A percentile compares a stretch with the other conserved stretches of the same genome.
phyloP scores from a whole-genome alignment of 2,329 filamentous ascomycete species.

The Akanthomyces uredinophilus region DNA sequence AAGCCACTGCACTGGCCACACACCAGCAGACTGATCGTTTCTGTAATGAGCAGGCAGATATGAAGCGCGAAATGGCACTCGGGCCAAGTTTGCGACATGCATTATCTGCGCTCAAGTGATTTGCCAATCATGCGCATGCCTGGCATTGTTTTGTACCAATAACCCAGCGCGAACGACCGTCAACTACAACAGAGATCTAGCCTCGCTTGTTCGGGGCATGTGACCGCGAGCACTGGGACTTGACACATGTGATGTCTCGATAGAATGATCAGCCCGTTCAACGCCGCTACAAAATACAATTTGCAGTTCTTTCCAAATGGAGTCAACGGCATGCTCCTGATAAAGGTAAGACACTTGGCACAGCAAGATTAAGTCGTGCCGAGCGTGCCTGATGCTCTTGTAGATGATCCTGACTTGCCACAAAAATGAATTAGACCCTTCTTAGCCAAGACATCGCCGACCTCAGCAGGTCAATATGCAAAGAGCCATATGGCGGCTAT shows the following conservation, averaged over 20 bases:
- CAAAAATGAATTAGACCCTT: not conserved
- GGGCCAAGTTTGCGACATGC: not conserved
- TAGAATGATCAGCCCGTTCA: not conserved
- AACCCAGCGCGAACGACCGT: not conserved
- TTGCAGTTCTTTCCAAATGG: not conserved
- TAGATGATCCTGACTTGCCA: not conserved
- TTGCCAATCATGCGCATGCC: not conserved
- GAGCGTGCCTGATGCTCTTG: not conserved
- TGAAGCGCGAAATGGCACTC: not conserved
- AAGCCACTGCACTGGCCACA: constrained; percentile 1
- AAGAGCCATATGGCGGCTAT: not conserved
- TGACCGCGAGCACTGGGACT: not conserved
- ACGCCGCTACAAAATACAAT: not conserved
- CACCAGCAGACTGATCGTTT: constrained; percentile 4
- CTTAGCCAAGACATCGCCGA: not conserved
- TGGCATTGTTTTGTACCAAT: not conserved
- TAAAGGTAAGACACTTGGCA: not conserved
- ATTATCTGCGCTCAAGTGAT: not conserved
- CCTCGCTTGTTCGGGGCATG: not conserved
- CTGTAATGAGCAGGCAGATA: not conserved
- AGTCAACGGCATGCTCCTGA: not conserved
- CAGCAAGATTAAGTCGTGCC: not conserved
- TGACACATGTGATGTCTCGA: not conserved
- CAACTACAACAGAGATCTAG: not conserved
- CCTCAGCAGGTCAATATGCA: not conserved